Base-by-base conservation (phyloP, 2,329 filamentous ascomycete species). In the Fusarium chlamydosporum region DNA sequence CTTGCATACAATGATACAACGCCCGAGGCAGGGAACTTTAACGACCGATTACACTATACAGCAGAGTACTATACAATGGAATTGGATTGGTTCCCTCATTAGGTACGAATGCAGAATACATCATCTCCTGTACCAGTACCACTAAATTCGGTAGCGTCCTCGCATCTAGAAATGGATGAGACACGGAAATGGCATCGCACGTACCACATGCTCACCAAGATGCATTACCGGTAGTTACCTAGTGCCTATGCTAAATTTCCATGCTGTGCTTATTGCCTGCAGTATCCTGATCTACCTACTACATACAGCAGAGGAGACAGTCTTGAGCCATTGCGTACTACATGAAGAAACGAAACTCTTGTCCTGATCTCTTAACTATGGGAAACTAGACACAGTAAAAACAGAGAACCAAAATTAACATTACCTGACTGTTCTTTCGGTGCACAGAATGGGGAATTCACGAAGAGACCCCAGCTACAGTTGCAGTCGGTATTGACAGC, bases 161-260 rank as follows among this genome's bases (percentile, higher is more conserved):
- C 38, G 26, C 50, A 56, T 41, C 33, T 37, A 33, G 27, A 41
- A 13, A 31, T 20, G 47, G 35, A 34, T 37, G 35, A 40, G 46
- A 51, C 31, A 57, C 51, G 38, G 50, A 51, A 46, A 51, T 53
- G 46, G 46, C 42, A 66, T 68, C 29, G 60, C 64, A 65, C 53
- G 48, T 65, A 52, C 64, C 59, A 65, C 35, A 42, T 50, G 20
- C 56, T 61, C 43, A 40, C 23, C 34, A 31, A 47, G 29, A 31
- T 47, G 27, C 12, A 26, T 23, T 26, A 26, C 27, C 13, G 23
- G 23, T 23, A 23, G 3, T 43, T 6, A 31, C 11, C 16, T 46
- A 31, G 42, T 48, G 15, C 11, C 10, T 23, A 20, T 26, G 38
- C 37, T 38, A 35, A 43, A 42, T 56, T 40, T n/a, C n/a, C n/a